Evolutionary conservation across 1,284 basidiomycete genomes (phyloP), one percentile per base, ranked within the genome.

Genomic region (Fomitiporia mediterranea): DNA sequence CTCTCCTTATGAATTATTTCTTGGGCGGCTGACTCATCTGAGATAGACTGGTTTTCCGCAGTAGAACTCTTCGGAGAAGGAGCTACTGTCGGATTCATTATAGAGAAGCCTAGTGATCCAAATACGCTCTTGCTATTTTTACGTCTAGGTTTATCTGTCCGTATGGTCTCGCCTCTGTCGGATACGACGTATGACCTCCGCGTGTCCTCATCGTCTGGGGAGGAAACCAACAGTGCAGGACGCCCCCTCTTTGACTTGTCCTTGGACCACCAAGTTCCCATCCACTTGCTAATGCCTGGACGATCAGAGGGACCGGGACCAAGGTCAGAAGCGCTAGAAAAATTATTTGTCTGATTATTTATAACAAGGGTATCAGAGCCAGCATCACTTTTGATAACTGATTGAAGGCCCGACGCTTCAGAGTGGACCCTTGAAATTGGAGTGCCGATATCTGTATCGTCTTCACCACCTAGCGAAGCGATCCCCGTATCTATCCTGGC

Each of bases 21-120:
- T 43, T 60, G 62, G 6, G 51, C 49, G 1, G 57, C 42, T 5
- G 48, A 38, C 8, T 47, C 53, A 21, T 55, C 39, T 3, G 60
- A 54, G 4, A 49, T 23, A 37, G 19, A 11, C 6, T 43, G 42
- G 3, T 15, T 15, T 5, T 46, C 68, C 57, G 9, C 58, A 37
- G 51, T 69, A 51, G 65, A 75, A 28, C 67, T 72, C 59, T 66
- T 70, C 1, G 61, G 59, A 0, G 65, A 30, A 2, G 65, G 55
- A 0, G 70, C 47, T 4, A 67, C 30, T 2, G 70, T 51, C 2
- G 84, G 79, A 60, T 81, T 84, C 30, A 84, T 70, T 35, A 85
- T 77, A 0, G 84, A 85, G 52, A 87, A 82, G 0, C 84, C 84
- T 6, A 89, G 70, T 0, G 82, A 79, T 17, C 84, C 84, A 60